These are phyloP conservation scores for Termitomyces titanicus DNA, from an alignment of 768 basidiomycete genomes.

Conservation along the genomic window DNA sequence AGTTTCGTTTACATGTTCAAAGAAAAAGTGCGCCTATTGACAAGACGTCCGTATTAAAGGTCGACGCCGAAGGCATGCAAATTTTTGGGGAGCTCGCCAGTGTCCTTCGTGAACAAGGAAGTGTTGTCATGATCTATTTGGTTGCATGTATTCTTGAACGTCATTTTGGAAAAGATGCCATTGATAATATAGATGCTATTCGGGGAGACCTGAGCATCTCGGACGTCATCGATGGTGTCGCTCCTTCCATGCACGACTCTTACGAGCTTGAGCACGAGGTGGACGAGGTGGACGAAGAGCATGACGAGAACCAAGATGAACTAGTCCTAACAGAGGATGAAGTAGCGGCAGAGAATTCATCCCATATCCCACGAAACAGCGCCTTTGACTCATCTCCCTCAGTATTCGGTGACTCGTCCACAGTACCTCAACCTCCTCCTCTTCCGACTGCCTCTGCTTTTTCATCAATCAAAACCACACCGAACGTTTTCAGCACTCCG, in stretches of 20 bases:
- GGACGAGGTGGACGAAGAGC: conserved; percentile 17
- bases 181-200: conserved; percentile 70
- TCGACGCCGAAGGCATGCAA: conserved; percentile 63
- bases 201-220: conserved; percentile 51
- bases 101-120: conserved; percentile 63
- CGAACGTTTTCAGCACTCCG: conserved; percentile 32
- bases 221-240: conserved; percentile 68
- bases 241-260: conserved; percentile 19
- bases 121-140: conserved; percentile 75
- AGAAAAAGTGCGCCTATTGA: conserved; percentile 69
- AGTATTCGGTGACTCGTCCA: conserved; percentile 7
- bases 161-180: conserved; percentile 79
- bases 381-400: conserved; percentile 1
- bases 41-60: conserved; percentile 59
- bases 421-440: conserved; percentile 13
- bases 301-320: conserved; percentile 17
- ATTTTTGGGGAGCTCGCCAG: conserved; percentile 62
- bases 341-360: conserved; percentile 6
- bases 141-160: conserved; percentile 86
- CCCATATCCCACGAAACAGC: neutral
- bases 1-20: conserved; percentile 80
- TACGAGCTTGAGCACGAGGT: conserved; percentile 21
- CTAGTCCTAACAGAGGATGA: conserved; percentile 18
- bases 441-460: conserved; percentile 32
- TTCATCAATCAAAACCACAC: conserved; percentile 32